Percentiles rank a stretch among this genome's conserved stretches.
Conservation (phyloP, 257 asterid genomes). For the Plantago major region DNA sequence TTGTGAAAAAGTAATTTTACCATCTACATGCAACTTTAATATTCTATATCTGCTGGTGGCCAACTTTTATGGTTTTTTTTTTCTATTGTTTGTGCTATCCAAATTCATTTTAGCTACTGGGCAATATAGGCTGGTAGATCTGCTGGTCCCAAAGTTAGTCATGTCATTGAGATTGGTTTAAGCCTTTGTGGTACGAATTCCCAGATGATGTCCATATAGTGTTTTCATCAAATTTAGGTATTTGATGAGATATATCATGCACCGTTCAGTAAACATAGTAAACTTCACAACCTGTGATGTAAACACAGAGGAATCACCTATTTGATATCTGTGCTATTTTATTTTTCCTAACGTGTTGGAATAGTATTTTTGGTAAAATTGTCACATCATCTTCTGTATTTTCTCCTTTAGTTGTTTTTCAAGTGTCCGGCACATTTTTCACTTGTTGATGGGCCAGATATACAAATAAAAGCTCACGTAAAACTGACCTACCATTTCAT, state of each 20-base stretch:
- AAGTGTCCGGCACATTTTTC: too few species aligned
- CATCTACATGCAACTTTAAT: background rate
- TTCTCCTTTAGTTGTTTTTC: too few species aligned
- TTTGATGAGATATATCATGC: too few species aligned
- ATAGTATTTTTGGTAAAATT: too few species aligned
- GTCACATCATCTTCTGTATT: too few species aligned
- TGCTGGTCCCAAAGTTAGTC: background rate
- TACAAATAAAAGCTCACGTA: background rate
- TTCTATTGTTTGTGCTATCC: background rate
- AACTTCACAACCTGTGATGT: too few species aligned
- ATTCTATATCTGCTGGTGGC: constrained; percentile 6
- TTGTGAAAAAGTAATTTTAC: background rate
- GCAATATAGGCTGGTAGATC: background rate
- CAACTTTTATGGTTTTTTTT: background rate
- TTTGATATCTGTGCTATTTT: too few species aligned
- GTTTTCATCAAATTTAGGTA: too few species aligned
- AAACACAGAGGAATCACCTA: too few species aligned
- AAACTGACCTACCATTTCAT: background rate
- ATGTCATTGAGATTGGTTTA: constrained; percentile 2
- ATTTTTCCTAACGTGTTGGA: too few species aligned
- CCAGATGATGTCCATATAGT: background rate
- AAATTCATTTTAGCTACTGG: background rate
- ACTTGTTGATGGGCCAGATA: too few species aligned
- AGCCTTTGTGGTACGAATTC: constrained; percentile 3
- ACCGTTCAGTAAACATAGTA: too few species aligned